Conservation (phyloP, 768 basidiomycete species). For the Dioszegia hungarica region DNA sequence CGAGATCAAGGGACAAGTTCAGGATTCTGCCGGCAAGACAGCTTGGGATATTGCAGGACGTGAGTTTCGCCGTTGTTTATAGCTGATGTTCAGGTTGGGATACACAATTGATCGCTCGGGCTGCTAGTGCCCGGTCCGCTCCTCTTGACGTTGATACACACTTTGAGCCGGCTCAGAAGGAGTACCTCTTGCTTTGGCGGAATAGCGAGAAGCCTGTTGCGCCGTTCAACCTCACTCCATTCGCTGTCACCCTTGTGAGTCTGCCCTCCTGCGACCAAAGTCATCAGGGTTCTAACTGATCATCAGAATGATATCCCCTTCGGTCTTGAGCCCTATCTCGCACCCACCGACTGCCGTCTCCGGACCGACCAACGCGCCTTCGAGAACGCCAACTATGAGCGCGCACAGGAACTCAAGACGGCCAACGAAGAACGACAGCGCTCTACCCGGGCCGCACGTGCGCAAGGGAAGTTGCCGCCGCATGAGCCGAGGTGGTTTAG, state of each 20-base stretch:
- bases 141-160: slow-evolving; percentile 33
- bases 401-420: slow-evolving; percentile 59
- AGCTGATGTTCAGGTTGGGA: slow-evolving; percentile 60
- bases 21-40: slow-evolving; percentile 60
- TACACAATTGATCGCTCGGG: slow-evolving; percentile 82
- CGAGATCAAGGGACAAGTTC: slow-evolving; percentile 83
- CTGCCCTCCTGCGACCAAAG: no score
- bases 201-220: slow-evolving; percentile 76
- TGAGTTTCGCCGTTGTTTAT: slow-evolving; percentile 14
- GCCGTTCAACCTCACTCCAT: slow-evolving; percentile 94
- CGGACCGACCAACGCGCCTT: slow-evolving; percentile 93
- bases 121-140: slow-evolving; percentile 56
- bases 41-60: slow-evolving; percentile 87
- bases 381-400: slow-evolving; percentile 80
- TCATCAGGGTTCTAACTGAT: not conserved
- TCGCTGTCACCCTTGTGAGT: slow-evolving; percentile 68
- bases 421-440: slow-evolving; percentile 72
- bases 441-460: slow-evolving; percentile 64
- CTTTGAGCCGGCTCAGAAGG: slow-evolving; percentile 51
- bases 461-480: slow-evolving; percentile 64
- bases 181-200: slow-evolving; percentile 84
- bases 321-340: slow-evolving; percentile 65
- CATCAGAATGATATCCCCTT: slow-evolving; percentile 69
- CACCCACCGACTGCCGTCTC: slow-evolving; percentile 86
- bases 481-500: slow-evolving; percentile 85